Evolutionary conservation across 2,329 filamentous ascomycete genomes (phyloP).

Genomic region (Sporothrix inflata): DNA sequence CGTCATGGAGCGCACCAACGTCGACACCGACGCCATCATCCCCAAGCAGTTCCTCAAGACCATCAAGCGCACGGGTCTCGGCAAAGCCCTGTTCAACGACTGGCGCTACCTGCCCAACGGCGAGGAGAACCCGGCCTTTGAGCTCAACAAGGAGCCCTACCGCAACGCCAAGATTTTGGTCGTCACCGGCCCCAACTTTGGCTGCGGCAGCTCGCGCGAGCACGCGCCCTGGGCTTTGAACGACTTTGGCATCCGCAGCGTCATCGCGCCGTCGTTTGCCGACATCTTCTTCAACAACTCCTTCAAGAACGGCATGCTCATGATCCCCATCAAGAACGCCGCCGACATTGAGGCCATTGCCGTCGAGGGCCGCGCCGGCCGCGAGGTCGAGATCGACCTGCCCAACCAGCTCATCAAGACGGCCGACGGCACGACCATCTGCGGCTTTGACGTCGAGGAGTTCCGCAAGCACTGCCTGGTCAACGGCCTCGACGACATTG

Average conservation of each 20-base stretch:
- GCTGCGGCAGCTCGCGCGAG: constrained; percentile 89
- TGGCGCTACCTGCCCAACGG: constrained; percentile 77
- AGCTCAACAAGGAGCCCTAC: constrained; percentile 90
- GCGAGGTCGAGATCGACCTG: constrained; percentile 87
- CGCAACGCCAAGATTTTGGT: constrained; percentile 85
- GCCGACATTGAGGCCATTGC: constrained; percentile 70
- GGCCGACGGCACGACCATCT: constrained; percentile 71
- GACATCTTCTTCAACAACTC: constrained; percentile 99
- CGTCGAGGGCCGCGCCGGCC: constrained; percentile 75
- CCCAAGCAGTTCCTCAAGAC: constrained; percentile 99
- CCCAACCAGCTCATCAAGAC: constrained; percentile 82
- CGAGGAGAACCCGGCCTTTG: constrained; percentile 75
- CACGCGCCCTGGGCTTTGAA: constrained; percentile 96
- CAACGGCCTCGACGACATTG: constrained; percentile 95
- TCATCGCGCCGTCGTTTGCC: constrained; percentile 84
- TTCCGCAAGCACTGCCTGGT: constrained; percentile 94
- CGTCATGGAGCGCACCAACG: constrained; percentile 83
- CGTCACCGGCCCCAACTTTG: constrained; percentile 90
- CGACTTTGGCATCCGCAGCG: constrained; percentile 92
- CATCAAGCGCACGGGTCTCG: constrained; percentile 95
- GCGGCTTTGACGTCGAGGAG: constrained; percentile 83
- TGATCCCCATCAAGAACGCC: constrained; percentile 73
- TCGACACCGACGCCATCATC: constrained; percentile 99
- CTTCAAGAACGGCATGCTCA: constrained; percentile 99
- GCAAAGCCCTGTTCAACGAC: constrained; percentile 81